Evolutionary conservation across 78 protist genomes (phyloP).

Genomic region (Dictyostelium firmibasis): DNA sequence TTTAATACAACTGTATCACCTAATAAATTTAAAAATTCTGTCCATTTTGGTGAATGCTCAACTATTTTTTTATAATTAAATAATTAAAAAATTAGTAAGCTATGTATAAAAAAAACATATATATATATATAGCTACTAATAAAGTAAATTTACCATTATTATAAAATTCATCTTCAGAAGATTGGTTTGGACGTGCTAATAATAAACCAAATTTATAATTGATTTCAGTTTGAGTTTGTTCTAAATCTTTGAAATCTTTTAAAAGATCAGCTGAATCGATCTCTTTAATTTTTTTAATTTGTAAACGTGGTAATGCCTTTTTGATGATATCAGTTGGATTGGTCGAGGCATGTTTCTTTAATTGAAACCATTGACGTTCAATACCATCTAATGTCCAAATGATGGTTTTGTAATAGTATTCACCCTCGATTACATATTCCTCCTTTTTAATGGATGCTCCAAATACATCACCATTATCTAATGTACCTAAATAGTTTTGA

Average conservation of each 20-base stretch:
- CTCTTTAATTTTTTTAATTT: conserved; percentile 49
- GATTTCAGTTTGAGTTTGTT: conserved; percentile 44
- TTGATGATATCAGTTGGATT: conserved; percentile 27
- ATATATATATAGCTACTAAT: too few relatives aligned
- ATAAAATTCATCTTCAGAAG: conserved; percentile 71
- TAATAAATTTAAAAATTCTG: conserved; percentile 49
- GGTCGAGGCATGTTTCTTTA: not conserved
- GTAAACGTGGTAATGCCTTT: conserved; percentile 33
- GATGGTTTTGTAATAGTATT: conserved; percentile 27
- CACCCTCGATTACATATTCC: conserved; percentile 8
- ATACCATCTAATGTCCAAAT: conserved; percentile 48
- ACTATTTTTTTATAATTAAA: not conserved
- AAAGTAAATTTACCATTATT: conserved; percentile 44
- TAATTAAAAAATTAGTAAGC: not conserved
- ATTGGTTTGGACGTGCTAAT: conserved; percentile 57
- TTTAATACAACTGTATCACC: conserved; percentile 52
- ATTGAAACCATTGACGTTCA: conserved; percentile 57
- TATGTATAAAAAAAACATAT: not conserved
- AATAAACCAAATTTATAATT: conserved; percentile 72
- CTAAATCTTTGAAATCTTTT: conserved; percentile 60
- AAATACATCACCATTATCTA: conserved; percentile 28
- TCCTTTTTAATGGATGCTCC: conserved; percentile 60
- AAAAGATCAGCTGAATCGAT: conserved; percentile 27
- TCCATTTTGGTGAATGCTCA: conserved; percentile 8
- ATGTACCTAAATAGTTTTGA: conserved; percentile 56